Evolutionary conservation across 805 yeast genomes (phyloP).

Genomic region (Komagataella pseudopastoris): DNA sequence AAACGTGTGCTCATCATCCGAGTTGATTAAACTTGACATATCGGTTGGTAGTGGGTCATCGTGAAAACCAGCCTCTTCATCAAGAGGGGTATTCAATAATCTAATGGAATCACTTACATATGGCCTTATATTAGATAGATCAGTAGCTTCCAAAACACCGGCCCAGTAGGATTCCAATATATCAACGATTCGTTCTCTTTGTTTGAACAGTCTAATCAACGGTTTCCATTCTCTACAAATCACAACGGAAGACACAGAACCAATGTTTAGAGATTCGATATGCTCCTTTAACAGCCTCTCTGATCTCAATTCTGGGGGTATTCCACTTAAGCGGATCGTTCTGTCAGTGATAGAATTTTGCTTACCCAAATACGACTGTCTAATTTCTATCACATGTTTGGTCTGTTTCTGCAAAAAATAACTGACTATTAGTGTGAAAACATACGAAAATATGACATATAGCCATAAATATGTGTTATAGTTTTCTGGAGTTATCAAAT

Average conservation of each 20-base stretch:
- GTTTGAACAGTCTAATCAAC: constrained; percentile 50
- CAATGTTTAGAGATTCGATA: constrained; percentile 67
- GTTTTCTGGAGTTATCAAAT: constrained; percentile 17
- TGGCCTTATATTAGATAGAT: neutral
- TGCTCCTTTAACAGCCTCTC: constrained; percentile 59
- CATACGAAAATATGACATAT: constrained; percentile 76
- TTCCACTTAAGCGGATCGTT: constrained; percentile 78
- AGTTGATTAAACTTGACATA: neutral
- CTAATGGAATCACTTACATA: constrained; percentile 13
- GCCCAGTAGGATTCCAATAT: constrained; percentile 65
- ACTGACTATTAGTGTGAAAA: constrained; percentile 61
- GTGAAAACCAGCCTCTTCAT: constrained; percentile 13
- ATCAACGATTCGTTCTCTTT: constrained; percentile 38
- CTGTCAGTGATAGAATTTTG: constrained; percentile 87
- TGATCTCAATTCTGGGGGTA: constrained; percentile 69
- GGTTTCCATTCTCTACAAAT: constrained; percentile 82
- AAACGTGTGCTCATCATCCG: neutral
- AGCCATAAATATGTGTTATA: constrained; percentile 63
- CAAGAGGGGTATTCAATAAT: constrained; percentile 8
- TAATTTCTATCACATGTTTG: constrained; percentile 52
- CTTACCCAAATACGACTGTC: constrained; percentile 73
- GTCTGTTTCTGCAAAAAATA: constrained; percentile 58
- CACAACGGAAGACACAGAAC: constrained; percentile 62
- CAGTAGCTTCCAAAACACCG: constrained; percentile 36
- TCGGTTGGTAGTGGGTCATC: constrained; percentile 20